Percentiles rank a stretch among this genome's conserved stretches.
Conservation (phyloP, 805 yeast species). For the Barnettozyma botsteinii region DNA sequence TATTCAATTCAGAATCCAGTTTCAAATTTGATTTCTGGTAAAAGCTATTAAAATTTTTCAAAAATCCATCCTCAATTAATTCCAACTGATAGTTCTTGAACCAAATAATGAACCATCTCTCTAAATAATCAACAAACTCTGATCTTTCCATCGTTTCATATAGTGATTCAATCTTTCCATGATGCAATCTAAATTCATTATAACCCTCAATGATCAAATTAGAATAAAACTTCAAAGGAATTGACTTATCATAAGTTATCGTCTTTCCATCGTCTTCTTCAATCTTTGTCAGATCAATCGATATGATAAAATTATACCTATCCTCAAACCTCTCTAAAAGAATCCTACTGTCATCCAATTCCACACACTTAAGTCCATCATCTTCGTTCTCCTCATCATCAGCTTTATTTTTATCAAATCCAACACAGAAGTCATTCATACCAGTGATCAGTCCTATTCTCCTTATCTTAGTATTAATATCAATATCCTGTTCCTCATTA, state of each 20-base stretch:
- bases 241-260: conserved; percentile 8
- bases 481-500: conserved; percentile 11
- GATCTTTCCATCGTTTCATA: conserved; percentile 15
- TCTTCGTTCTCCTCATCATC: conserved; percentile 7
- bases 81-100: conserved; percentile 23
- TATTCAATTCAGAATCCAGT: conserved; percentile 12
- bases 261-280: conserved; percentile 13
- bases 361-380: conserved; percentile 17
- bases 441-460: conserved; percentile 41
- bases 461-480: conserved; percentile 30
- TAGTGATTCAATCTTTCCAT: conserved; percentile 18
- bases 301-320: conserved; percentile 23
- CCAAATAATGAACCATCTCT: conserved; percentile 36
- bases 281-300: conserved; percentile 17
- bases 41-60: conserved; percentile 24
- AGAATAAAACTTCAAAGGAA: conserved; percentile 26
- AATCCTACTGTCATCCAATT: conserved; percentile 25
- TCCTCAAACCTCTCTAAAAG: conserved; percentile 27
- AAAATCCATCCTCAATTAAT: conserved; percentile 29
- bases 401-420: conserved; percentile 5
- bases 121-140: conserved; percentile 16
- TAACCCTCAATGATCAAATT: conserved; percentile 24
- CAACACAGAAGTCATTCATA: conserved; percentile 13
- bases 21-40: conserved; percentile 26
- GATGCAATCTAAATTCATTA: conserved; percentile 22